Percentiles rank a stretch among this genome's conserved stretches.
Conservation (phyloP, 2,329 filamentous ascomycete species). For the Cladosporium sp. region DNA sequence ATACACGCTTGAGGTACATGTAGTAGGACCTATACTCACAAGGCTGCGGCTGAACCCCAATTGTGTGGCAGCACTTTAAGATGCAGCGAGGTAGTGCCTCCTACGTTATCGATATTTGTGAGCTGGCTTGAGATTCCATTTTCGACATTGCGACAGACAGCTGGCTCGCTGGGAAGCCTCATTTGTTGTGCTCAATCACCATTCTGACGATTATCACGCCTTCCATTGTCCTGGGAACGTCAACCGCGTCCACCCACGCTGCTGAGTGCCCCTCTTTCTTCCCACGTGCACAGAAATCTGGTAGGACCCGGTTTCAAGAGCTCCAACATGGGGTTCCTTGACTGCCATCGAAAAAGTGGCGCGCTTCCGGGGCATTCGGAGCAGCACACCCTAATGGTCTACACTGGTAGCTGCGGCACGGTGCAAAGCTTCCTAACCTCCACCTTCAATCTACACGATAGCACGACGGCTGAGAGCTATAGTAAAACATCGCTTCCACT, state of each 20-base stretch:
- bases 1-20: no score
- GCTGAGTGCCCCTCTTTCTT: not conserved
- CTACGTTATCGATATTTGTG: not conserved
- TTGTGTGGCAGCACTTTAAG: not conserved
- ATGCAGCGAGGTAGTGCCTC: not conserved
- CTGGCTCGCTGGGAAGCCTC: no score
- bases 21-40: no score
- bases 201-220: not conserved
- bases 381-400: not conserved
- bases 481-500: not conserved
- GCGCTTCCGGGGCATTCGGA: not conserved
- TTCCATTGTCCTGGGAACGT: not conserved
- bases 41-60: no score
- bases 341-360: not conserved
- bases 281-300: not conserved
- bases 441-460: not conserved
- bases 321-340: not conserved
- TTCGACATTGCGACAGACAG: not conserved
- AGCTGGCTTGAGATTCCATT: not conserved
- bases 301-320: not conserved
- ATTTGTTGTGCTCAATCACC: not conserved
- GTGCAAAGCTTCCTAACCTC: not conserved
- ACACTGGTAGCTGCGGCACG: not conserved
- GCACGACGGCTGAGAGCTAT: not conserved
- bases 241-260: not conserved